Evolutionary conservation across 805 yeast genomes (phyloP), one percentile per base, ranked within the genome.

Genomic region (Pichia gijzeniarum): DNA sequence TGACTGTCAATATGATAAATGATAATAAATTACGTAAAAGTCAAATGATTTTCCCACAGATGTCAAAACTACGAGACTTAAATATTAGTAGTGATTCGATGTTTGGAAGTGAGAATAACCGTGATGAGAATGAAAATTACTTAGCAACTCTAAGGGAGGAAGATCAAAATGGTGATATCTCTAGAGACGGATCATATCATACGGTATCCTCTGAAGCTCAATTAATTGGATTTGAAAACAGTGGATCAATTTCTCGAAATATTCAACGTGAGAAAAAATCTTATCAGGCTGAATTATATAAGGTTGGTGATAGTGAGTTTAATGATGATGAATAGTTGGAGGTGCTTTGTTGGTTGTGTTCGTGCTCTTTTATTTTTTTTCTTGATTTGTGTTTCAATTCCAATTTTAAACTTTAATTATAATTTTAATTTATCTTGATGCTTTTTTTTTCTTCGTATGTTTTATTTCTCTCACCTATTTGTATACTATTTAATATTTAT

Each of bases 1-100:
- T 88, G 58, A 83, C 86, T 4, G 87, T 89, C 33, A 75, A 88
- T 56, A 70, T 88, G 35, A 88, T 85, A 3, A 85, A 82, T 33
- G 85, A 81, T 49, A 62, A 62, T 33, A 58, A 72, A 22, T 65
- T 66, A 33, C 70, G 72, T 49, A 56, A 56, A 43, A 59, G 67
- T 32, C 69, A 64, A 49, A 37, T 60, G 45, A 48, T 41, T 12
- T 37, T 37, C 18, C 45, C 48, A 3, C 27, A 30, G 19, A 9
- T 38, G 21, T 41, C 48, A 6, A 43, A 39, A 22, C 17, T 47
- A 13, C 30, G 40, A 41, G 38, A 41, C 33, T 5, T 33, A n/a
- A 41, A 18, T 28, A n/a, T n/a, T 13, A 47, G 40, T 31, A 32
- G 33, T 27, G 47, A 37, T 30, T 41, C 48, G 25, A 5, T 34